Evolutionary conservation across 306 rosid species (phyloP), one percentile per base, ranked within the genome.

Genomic region (Sicyos edulis): DNA sequence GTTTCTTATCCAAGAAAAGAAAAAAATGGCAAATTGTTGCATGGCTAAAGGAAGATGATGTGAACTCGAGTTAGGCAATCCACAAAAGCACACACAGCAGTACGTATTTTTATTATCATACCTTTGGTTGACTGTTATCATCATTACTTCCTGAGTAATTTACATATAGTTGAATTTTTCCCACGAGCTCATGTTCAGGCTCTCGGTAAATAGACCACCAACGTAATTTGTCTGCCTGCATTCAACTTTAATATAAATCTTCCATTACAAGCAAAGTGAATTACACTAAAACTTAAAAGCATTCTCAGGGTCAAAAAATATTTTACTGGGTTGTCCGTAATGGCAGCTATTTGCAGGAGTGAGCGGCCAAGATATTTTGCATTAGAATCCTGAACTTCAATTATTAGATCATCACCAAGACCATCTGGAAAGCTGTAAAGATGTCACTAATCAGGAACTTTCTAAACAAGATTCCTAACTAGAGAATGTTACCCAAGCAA

Each of bases 391-490:
- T 88, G 95, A 72, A 95, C 86, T 89, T 95, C 99, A 29, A 91
- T 79, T 60, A 89, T 79, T 42, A 95, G 83, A 80, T 95, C 97
- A 84, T 95, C 99, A 62, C 96, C 99, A 62, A 87, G 82, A 78
- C 92, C 86, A 75, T 91, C 99, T 80, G 99, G 97, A 82, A 95
- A 87, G 85, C 99, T 95, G 97, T 89, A 85, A 78, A 80, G 86
- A 40, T 69, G 84, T 86, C 88, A 86, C 82, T 15, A 64, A 83
- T 87, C 88, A 86, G 83, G 9, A 53, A 50, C 63, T 75, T 77
- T 71, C 74, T 80, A 72, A 72, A 82, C 71, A 60, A 45, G 19
- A 66, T 66, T 66, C 54, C 17, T 22, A 47, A 19, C 71, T 8
- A 49, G 67, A 0, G 71, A 17, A 63, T 82, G 64, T 6, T 11